Base-by-base conservation (phyloP, 2,329 filamentous ascomycete genomes). In the Moelleriella libera region DNA sequence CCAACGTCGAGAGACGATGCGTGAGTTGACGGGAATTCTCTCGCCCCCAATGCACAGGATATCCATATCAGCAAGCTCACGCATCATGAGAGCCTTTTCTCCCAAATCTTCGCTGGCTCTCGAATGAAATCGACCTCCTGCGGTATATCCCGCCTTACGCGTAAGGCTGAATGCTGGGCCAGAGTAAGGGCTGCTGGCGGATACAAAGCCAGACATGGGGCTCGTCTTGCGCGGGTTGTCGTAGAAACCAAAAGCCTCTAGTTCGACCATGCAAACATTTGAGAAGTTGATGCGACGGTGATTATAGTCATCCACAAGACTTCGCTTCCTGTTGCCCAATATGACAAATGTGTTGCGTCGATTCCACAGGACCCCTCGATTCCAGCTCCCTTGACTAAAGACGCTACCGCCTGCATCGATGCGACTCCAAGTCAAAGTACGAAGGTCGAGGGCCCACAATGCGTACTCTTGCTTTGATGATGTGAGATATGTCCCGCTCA, bases 381-480 rank as follows among this genome's bases (percentile, higher is more conserved):
- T 98, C 92, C 92, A 98, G 64, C 90, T 97, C 43, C 92, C 92
- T 61, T 95, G 88, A 58, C 87, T 90, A 63, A 98, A 97, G 3
- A 97, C 89, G 52, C 82, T 89, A 7, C 86, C 89, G 29, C 89
- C 90, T 0, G 89, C 92, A 64, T 98, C 92, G 54, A 98, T 97
- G 7, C 90, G 85, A 48, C 85, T 89, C 92, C 92, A 98, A 0
- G 85, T 92, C 47, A 98, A 68, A 1, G 83, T 92, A 49, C 83
- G 80, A 48, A 98, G 67, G 59, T 98, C 89, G 44, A 98, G 68
- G 2, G 92, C 90, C 92, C 92, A 98, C 1, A 98, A 72, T 0
- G 92, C 90, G 64, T 97, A 98, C 63, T 98, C 92, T 61, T 97
- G 90, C 66, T 96, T 97, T 1, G 90, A 96, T 1, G 90, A 96